These are phyloP conservation scores for Mallotus repandus DNA, from an alignment of 441 rosid genomes.

Conservation along the genomic window DNA sequence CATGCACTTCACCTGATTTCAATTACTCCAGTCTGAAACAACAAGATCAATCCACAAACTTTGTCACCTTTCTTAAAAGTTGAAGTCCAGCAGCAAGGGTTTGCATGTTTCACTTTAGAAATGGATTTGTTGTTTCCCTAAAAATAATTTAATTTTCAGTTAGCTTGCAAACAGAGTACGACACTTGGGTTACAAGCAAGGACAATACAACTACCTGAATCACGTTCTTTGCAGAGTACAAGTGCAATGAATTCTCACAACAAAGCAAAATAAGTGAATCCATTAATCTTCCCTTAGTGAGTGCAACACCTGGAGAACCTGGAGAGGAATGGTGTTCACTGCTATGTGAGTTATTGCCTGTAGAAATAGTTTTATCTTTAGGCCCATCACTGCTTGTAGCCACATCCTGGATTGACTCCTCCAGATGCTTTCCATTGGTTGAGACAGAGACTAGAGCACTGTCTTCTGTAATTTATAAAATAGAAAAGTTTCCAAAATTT, in stretches of 20 bases:
- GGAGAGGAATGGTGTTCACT: constrained; percentile 24
- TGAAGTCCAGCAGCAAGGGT: constrained; percentile 64
- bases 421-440: constrained; percentile 29
- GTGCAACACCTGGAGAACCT: constrained; percentile 33
- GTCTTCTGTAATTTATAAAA: constrained; percentile 36
- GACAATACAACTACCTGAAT: constrained; percentile 46
- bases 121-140: constrained; percentile 56
- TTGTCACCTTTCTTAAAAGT: constrained; percentile 48
- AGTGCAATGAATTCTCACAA: constrained; percentile 48
- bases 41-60: constrained; percentile 42
- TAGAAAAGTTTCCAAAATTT: constrained; percentile 1
- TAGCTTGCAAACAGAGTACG: constrained; percentile 25
- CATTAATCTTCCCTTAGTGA: constrained; percentile 26
- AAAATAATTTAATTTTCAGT: constrained; percentile 18
- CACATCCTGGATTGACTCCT: constrained; percentile 29
- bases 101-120: constrained; percentile 50
- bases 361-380: constrained; percentile 25
- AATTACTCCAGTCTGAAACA: constrained; percentile 58
- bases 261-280: constrained; percentile 54
- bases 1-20: constrained; percentile 52
- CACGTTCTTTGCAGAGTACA: constrained; percentile 48
- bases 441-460: constrained; percentile 24
- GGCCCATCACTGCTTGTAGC: constrained; percentile 26
- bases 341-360: constrained; percentile 28
- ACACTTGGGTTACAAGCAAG: constrained; percentile 15